Percentiles rank a stretch among this genome's conserved stretches.
phyloP scores from a whole-genome alignment of 257 asterid genomes.

The Dorcoceras hygrometricum region DNA sequence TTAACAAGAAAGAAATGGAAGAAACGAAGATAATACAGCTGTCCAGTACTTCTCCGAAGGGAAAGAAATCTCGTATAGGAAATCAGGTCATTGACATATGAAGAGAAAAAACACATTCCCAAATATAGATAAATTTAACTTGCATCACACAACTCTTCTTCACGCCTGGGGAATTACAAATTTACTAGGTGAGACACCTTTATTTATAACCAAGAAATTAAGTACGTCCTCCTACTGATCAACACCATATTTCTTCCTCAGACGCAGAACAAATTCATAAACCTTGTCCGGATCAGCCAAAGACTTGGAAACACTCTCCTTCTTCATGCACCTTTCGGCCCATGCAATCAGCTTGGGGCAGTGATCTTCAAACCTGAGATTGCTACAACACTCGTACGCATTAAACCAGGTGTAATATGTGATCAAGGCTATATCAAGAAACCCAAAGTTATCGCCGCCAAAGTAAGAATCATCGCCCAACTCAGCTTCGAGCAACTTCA shows the following conservation, averaged over 20 bases:
- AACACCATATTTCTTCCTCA: not conserved
- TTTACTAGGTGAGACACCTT: too few species aligned
- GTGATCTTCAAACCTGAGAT: not conserved
- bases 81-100: too few species aligned
- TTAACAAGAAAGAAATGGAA: too few species aligned
- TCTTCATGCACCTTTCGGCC: conserved; percentile 13
- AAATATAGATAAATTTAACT: too few species aligned
- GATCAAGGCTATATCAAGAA: not conserved
- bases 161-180: too few species aligned
- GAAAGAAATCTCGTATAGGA: too few species aligned
- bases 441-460: conserved; percentile 3
- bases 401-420: conserved; percentile 10
- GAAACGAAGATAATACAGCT: too few species aligned
- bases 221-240: not conserved
- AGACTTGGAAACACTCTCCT: conserved; percentile 10
- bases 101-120: too few species aligned
- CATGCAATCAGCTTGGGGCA: conserved; percentile 9
- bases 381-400: not conserved
- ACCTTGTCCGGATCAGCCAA: conserved; percentile 3
- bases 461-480: not conserved
- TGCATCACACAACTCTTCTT: too few species aligned
- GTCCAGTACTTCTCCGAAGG: too few species aligned
- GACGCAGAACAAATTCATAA: not conserved
- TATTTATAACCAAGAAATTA: too few species aligned
- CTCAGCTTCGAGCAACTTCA: conserved; percentile 1